Evolutionary conservation across 768 basidiomycete species (phyloP), one percentile per base, ranked within the genome.

Genomic region (Sporobolomyces phaffii): DNA sequence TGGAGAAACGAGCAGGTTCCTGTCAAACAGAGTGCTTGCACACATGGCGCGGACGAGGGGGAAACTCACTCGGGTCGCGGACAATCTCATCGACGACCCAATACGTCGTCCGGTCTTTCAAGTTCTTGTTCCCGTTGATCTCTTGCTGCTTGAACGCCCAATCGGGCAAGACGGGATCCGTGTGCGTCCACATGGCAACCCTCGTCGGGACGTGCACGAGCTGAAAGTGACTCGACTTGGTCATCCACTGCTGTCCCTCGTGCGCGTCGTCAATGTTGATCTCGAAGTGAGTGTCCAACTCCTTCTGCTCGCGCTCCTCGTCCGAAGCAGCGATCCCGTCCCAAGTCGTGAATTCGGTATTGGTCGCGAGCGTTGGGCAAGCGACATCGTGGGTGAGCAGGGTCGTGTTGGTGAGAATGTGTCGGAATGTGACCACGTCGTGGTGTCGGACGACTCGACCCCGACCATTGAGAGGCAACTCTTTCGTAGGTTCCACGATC

Each of bases 141-240:
- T 98, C 96, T 76, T 98, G 92, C 77, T 98, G 94, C 76, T 88
- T 89, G 82, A 87, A 92, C 5, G 87, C 96, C 96, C 96, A 98
- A 3, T 96, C 92, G 0, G 96, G 96, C 17, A 99, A 82, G 53
- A 74, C 61, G 0, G 86, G 84, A 60, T 86, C 84, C 22, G 82
- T 69, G 73, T 93, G 90, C 10, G 93, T 97, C 93, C 92, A 97
- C 81, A 99, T 84, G 1, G 89, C 85, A 26, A 99, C 96, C 76
- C 84, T 87, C 2, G 94, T 98, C 1, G 88, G 84, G 2, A 89
- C 82, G 78, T 99, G 96, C 17, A 92, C 80, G 15, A 99, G 83
- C 74, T 85, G 86, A 81, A 98, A 96, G 77, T 96, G 87, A 8
- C 91, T 87, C 6, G 89, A 87, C 80, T 98, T 94, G 76, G 87